These are phyloP conservation scores for Hyaloscypha finlandica DNA, from an alignment of 495 filamentous ascomycete species.

Conservation along the genomic window DNA sequence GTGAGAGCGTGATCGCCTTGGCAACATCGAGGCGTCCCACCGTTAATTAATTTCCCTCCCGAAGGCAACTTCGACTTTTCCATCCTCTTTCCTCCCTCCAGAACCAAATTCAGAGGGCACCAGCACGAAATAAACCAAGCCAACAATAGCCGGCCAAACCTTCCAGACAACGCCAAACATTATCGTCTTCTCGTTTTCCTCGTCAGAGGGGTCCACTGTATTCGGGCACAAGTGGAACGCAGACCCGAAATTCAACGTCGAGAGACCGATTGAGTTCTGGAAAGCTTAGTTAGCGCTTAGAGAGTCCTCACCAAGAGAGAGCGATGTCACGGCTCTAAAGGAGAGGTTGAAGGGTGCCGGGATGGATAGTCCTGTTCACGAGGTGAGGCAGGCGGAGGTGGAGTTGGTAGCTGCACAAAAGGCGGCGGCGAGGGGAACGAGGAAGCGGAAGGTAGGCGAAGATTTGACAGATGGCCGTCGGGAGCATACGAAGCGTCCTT, in stretches of 20 bases:
- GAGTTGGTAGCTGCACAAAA: neutral
- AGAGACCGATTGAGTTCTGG: neutral
- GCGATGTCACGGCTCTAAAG: neutral
- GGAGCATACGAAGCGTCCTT: neutral
- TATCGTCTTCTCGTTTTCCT: neutral
- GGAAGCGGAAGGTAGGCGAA: neutral
- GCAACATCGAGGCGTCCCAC: neutral
- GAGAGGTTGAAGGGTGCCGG: neutral
- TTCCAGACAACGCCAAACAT: neutral
- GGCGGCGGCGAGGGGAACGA: neutral
- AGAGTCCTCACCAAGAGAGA: neutral
- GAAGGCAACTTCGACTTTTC: neutral
- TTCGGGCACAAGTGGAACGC: neutral
- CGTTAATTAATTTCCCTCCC: neutral
- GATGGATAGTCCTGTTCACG: neutral
- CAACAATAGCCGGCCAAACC: neutral
- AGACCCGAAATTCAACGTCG: neutral
- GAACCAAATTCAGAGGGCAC: neutral
- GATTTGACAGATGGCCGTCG: neutral
- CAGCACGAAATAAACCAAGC: neutral
- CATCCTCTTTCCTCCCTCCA: neutral
- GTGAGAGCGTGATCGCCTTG: neutral
- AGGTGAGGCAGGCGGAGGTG: neutral
- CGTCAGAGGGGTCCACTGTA: neutral
- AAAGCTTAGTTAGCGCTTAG: neutral